A percentile compares a stretch with the other conserved stretches of the same genome.
These are phyloP conservation scores for Colletotrichum orbiculare DNA, from an alignment of 2,329 filamentous ascomycete species.

Conservation along the genomic window DNA sequence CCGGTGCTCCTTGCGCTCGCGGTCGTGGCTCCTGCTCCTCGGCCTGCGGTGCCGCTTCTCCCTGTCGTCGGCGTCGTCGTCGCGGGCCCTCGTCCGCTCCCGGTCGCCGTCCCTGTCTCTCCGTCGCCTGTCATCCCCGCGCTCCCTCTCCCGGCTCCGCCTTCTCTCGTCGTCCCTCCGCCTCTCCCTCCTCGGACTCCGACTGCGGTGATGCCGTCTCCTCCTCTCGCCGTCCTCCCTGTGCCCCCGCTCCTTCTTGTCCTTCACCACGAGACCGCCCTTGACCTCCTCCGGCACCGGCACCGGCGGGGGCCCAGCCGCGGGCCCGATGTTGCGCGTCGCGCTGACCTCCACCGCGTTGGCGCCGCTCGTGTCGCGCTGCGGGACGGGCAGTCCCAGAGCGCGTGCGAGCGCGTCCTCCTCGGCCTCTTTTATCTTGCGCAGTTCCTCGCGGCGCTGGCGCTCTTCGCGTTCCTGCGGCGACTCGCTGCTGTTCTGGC, in stretches of 20 bases:
- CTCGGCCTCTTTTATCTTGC: constrained; percentile 88
- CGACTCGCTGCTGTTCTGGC: constrained; percentile 65
- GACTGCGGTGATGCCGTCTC: constrained; percentile 51
- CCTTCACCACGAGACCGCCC: constrained; percentile 36
- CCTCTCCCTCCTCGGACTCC: constrained; percentile 41
- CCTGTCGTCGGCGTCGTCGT: constrained; percentile 25
- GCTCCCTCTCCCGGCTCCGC: constrained; percentile 29
- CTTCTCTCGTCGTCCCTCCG: constrained; percentile 40
- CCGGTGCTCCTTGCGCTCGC: constrained; percentile 21
- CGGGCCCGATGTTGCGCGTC: constrained; percentile 49
- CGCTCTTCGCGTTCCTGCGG: constrained; percentile 68
- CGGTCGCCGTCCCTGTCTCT: constrained; percentile 23
- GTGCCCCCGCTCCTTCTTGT: constrained; percentile 40
- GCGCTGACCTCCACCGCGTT: constrained; percentile 75
- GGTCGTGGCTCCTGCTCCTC: neutral
- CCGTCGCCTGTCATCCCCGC: constrained; percentile 23
- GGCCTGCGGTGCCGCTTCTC: constrained; percentile 27
- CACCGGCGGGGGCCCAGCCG: constrained; percentile 18
- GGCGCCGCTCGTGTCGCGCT: constrained; percentile 66
- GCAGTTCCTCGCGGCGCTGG: constrained; percentile 80
- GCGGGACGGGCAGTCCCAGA: constrained; percentile 79
- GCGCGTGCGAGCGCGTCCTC: constrained; percentile 89
- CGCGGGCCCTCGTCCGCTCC: constrained; percentile 12
- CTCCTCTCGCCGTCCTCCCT: constrained; percentile 46
- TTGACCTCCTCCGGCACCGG: constrained; percentile 38